Conservation (phyloP, 495 filamentous ascomycete genomes). For the Recurvomyces mirabilis region DNA sequence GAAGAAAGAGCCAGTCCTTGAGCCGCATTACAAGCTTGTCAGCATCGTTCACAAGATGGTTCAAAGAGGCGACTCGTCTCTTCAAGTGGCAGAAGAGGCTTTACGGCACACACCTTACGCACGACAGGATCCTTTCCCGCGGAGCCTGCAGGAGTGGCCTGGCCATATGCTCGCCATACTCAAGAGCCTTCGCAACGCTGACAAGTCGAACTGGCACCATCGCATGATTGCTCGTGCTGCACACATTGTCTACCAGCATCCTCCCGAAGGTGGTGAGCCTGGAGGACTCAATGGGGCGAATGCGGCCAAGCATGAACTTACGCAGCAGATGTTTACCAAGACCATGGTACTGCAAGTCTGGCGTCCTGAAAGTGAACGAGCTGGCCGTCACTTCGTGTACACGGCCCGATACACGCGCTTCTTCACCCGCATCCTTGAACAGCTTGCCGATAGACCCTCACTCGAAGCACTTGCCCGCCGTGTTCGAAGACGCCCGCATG, state of each 20-base stretch:
- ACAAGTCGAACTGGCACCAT: constrained; percentile 97
- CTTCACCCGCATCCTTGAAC: constrained; percentile 59
- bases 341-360: constrained; percentile 92
- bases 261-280: not conserved
- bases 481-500: constrained; percentile 67
- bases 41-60: constrained; percentile 81
- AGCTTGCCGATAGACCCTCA: constrained; percentile 63
- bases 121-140: constrained; percentile 35
- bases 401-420: constrained; percentile 80
- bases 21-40: constrained; percentile 92
- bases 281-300: constrained; percentile 38
- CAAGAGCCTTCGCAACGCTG: constrained; percentile 63
- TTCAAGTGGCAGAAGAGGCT: constrained; percentile 41
- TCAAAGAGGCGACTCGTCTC: constrained; percentile 29
- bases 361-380: constrained; percentile 85
- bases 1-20: constrained; percentile 63
- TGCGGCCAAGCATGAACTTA: constrained; percentile 63
- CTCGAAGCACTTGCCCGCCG: constrained; percentile 73
- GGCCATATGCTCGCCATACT: constrained; percentile 61
- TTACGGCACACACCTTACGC: constrained; percentile 48
- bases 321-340: constrained; percentile 84
- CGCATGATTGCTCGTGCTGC: constrained; percentile 74
- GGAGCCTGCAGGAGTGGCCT: constrained; percentile 58
- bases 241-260: constrained; percentile 50
- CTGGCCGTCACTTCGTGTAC: constrained; percentile 88